Conservation (phyloP, 345 rosid genomes). For the Murraya koenigii region DNA sequence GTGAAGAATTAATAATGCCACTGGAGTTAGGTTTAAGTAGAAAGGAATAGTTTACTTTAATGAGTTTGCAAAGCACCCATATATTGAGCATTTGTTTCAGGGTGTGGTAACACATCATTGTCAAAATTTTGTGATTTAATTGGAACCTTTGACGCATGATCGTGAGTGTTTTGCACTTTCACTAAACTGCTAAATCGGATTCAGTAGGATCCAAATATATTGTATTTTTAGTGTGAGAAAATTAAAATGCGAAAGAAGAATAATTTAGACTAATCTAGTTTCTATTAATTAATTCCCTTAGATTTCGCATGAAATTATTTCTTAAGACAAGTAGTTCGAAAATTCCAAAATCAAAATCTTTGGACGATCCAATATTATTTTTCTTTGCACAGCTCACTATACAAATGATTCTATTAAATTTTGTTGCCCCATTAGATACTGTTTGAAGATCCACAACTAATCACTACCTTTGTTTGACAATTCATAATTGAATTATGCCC, state of each 20-base stretch:
- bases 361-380: constrained; percentile 13
- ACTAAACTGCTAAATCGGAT: not conserved
- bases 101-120: not conserved
- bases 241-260: not conserved
- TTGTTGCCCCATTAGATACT: constrained; percentile 3
- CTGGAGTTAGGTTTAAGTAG: not conserved
- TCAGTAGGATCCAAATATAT: constrained; percentile 1
- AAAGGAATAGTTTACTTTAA: not conserved
- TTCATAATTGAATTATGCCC: not conserved
- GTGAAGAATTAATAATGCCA: not conserved
- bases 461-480: not conserved
- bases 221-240: not conserved
- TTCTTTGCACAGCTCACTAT: not conserved
- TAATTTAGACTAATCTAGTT: not conserved
- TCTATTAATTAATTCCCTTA: not conserved
- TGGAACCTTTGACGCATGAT: not conserved
- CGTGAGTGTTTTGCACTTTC: not conserved
- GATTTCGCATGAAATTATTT: not conserved
- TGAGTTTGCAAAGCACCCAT: not conserved
- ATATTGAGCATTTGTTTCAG: not conserved
- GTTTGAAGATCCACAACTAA: not conserved
- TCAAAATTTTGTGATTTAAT: not conserved
- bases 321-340: constrained; percentile 17
- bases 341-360: constrained; percentile 22
- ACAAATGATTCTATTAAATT: not conserved